Base-by-base conservation (phyloP, 1,284 basidiomycete genomes). In the Melanopsichium pennsylvanicum region DNA sequence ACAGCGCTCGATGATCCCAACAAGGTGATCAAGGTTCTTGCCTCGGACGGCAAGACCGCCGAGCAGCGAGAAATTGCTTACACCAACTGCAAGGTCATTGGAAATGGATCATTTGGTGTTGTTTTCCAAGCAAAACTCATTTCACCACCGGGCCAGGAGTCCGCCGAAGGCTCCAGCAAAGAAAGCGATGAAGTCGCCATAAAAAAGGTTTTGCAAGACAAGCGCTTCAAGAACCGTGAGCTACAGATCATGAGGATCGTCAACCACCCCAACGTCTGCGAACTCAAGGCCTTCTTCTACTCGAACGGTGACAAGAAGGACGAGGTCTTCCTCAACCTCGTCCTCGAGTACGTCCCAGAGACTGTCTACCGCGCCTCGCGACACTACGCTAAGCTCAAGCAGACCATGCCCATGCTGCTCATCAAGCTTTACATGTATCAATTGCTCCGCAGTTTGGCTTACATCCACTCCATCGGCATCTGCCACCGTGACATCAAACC, bases 211-310 rank as follows among this genome's bases (percentile, higher is more conserved):
- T 84, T 98, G 72, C 95, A 98, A 86, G 95, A 98, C 86, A 98
- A 98, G 87, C 89, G 95, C 73, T 98, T 98, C 90, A 98, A 98
- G 95, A 98, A 98, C 85, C 95, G 95, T 80, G 95, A 99, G 84
- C 86, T 99, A 54, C 96, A 98, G 85, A 98, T 99, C 83, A 99
- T 99, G 95, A 88, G 94, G 78, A 89, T 97, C 48, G 93, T 98
- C 46, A 88, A 88, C 71, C 95, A 98, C 85, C 96, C 96, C 47
- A 98, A 98, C 81, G 95, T 98, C 36, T 93, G 96, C 76, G 95
- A 97, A 80, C 88, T 99, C 70, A 90, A 91, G 77, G 93, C 94
- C 3, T 99, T 96, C 85, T 99, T 98, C 86, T 98, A 99, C 83
- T 94, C 95, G 50, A 97, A 94, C 80, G 95, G 95, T 55, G 96